phyloP scores from a whole-genome alignment of 208 protist genomes.

The Acanthamoeba quina region DNA sequence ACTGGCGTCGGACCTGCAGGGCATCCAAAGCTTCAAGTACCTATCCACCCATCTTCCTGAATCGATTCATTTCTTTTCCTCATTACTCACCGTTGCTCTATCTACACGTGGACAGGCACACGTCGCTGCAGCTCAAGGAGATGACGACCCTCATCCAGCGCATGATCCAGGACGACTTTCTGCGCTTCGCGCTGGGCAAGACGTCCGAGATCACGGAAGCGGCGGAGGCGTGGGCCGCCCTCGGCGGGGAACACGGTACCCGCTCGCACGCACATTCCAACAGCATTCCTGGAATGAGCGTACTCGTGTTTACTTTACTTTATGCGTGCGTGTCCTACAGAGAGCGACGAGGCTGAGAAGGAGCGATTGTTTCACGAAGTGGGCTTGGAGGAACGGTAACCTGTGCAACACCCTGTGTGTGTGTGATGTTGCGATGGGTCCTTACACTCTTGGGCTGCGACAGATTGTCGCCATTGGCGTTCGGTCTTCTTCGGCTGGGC shows the following conservation, averaged over 20 bases:
- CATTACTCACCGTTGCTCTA: not conserved
- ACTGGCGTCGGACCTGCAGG: constrained; percentile 52
- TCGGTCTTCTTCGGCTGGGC: constrained; percentile 63
- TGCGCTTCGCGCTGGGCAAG: constrained; percentile 54
- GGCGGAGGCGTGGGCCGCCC: no score
- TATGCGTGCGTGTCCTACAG: not conserved
- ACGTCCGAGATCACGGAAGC: not conserved
- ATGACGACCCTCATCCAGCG: constrained; percentile 69
- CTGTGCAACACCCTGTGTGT: not conserved
- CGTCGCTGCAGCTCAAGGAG: constrained; percentile 70
- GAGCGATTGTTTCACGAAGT: constrained; percentile 36
- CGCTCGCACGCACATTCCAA: no score
- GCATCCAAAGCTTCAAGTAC: constrained; percentile 76
- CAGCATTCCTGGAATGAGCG: no score
- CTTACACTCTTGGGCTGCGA: not conserved
- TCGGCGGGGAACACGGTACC: not conserved
- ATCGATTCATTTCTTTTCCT: not conserved
- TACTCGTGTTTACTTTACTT: no score
- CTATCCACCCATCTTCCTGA: not conserved
- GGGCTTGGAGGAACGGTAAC: constrained; percentile 43
- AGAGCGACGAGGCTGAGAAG: not conserved
- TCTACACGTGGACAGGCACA: constrained; percentile 19
- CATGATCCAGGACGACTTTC: constrained; percentile 77
- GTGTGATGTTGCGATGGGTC: not conserved
- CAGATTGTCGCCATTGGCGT: constrained; percentile 32